Evolutionary conservation across 352 stramenopile genomes (phyloP), one percentile per base, ranked within the genome.

Genomic region (Blastocystis sp.): DNA sequence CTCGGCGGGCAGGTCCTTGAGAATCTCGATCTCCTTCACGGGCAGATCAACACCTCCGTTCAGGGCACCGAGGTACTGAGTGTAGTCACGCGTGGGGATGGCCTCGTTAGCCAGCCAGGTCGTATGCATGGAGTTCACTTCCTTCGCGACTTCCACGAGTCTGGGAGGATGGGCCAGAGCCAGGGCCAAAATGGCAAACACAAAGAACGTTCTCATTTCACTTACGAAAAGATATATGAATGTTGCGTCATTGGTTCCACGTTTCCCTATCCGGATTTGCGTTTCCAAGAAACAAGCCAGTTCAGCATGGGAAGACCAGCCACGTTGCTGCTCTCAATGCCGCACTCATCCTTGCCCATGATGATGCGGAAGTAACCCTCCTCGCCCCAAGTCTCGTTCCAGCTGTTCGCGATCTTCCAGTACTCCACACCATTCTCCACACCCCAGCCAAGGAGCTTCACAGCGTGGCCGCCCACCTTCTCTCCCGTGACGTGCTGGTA

Each of bases 291-390:
- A 70, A 70, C 63, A 70, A 3, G 6, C 38, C 34, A 70, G 14
- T 57, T 57, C 63, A 70, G 6, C 63, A 43, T 40, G 38, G 63
- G 63, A 70, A 70, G n/a, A 48, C 84, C 84, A 48, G 76, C 74
- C 24, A 89, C 74, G 24, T 34, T 17, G 38, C 88, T 19, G 38
- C 43, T 52, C 64, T 90, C 89, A 64, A 90, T 90, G 57, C 89
- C 87, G 65, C 89, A 90, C 48, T 92, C 89, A 71, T 93, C 89
- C 1, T 60, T 63, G 11, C 91, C 91, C 17, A 90, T 76, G 9
- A 90, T 52, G 43, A 93, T 93, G 14, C 91, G 76, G 90, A 93
- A 93, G 11, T 91, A 79, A 48, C 91, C 91, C 4, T 91, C 76
- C 66, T 92, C 91, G 24, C 91, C 91, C 91, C 91, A 93, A 1